Conservation (phyloP, 148 eudicot species). For the Simmondsia chinensis region DNA sequence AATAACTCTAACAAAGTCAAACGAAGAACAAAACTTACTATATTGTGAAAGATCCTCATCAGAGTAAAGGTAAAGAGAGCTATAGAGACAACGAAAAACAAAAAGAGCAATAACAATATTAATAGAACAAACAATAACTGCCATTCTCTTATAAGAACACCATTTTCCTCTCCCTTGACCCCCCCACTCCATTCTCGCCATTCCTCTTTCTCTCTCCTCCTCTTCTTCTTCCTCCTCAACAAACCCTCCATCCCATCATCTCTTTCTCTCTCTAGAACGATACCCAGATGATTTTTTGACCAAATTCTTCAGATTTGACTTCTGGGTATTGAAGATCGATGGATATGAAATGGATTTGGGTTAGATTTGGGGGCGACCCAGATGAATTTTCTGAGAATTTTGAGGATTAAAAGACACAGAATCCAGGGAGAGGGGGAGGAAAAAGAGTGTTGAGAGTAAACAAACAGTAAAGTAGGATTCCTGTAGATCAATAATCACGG, state of each 20-base stretch:
- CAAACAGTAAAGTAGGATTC: too few species aligned
- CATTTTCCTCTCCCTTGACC: slow-evolving; percentile 37
- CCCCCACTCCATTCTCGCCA: slow-evolving; percentile 60
- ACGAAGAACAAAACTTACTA: slow-evolving; percentile 16
- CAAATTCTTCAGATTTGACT: too few species aligned
- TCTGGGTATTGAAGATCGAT: too few species aligned
- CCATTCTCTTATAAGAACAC: slow-evolving; percentile 67
- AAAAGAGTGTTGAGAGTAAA: too few species aligned
- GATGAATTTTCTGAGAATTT: too few species aligned
- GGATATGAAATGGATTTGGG: too few species aligned
- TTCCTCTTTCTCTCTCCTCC: slow-evolving; percentile 9
- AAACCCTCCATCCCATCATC: slow-evolving; percentile 46
- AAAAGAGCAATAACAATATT: slow-evolving; percentile 66
- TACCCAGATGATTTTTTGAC: too few species aligned
- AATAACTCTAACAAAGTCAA: not conserved
- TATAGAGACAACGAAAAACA: slow-evolving; percentile 59
- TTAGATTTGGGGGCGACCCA: too few species aligned
- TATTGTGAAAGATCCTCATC: slow-evolving; percentile 17
- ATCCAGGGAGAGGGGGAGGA: too few species aligned
- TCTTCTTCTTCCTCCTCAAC: slow-evolving; percentile 15
- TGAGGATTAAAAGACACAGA: too few species aligned
- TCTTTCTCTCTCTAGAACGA: not conserved
- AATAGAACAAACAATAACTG: slow-evolving; percentile 62
- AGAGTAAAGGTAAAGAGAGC: slow-evolving; percentile 54
- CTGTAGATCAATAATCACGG: too few species aligned